Conservation (phyloP, 2,329 filamentous ascomycete species). For the Aspergillus arachidicola region DNA sequence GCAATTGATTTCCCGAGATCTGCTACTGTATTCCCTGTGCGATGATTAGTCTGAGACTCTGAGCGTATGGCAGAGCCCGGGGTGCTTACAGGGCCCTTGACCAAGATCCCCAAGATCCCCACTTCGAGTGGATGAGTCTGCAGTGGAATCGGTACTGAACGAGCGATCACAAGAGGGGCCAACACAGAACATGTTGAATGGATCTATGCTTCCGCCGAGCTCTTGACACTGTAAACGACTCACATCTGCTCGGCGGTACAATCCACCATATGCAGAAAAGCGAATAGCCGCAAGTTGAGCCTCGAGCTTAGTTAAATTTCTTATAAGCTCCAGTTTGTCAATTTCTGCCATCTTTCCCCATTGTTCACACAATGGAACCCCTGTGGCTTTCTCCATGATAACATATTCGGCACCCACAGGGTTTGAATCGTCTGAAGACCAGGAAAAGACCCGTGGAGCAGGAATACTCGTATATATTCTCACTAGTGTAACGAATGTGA, state of each 20-base stretch:
- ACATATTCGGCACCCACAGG: too few relatives aligned
- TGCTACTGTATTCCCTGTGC: constrained; percentile 20
- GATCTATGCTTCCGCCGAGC: constrained; percentile 18
- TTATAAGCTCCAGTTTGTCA: constrained; percentile 26
- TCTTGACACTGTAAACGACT: neutral
- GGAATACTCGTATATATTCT: constrained; percentile 26
- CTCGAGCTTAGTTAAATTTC: constrained; percentile 20
- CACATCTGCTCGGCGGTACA: constrained; percentile 24
- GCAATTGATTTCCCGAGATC: constrained; percentile 19
- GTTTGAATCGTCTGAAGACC: too few relatives aligned
- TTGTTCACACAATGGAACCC: too few relatives aligned
- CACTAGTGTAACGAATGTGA: constrained; percentile 15
- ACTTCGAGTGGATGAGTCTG: neutral
- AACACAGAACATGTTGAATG: constrained; percentile 17
- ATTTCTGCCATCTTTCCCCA: too few relatives aligned
- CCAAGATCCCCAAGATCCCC: constrained; percentile 11
- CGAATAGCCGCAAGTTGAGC: constrained; percentile 22
- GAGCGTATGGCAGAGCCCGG: too few relatives aligned
- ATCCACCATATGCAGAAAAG: constrained; percentile 29
- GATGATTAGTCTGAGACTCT: constrained; percentile 8
- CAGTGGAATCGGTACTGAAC: constrained; percentile 11
- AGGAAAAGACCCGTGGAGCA: constrained; percentile 14
- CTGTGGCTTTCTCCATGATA: too few relatives aligned
- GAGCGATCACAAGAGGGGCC: constrained; percentile 23
- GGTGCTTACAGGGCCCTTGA: constrained; percentile 17